phyloP scores from a whole-genome alignment of 257 asterid genomes.

The Gentiana straminea region DNA sequence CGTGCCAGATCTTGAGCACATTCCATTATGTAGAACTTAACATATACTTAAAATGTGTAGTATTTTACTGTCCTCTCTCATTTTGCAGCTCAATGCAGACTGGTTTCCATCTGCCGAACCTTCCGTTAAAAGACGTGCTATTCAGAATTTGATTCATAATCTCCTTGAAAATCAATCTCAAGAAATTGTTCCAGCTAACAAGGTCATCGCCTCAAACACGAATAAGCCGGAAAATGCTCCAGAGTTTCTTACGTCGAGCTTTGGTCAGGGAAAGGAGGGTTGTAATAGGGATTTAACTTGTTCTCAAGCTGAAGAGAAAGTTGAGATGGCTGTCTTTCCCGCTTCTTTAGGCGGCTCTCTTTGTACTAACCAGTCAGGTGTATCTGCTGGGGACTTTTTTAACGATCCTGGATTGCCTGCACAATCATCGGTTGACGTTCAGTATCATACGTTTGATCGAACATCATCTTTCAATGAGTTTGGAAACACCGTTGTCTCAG shows the following conservation, averaged over 20 bases:
- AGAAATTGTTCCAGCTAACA: slow-evolving; percentile 34
- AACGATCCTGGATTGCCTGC: slow-evolving; percentile 34
- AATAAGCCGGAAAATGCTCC: slow-evolving; percentile 27
- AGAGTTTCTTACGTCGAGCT: slow-evolving; percentile 19
- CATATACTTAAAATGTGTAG: too few species aligned
- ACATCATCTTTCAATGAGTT: slow-evolving; percentile 32
- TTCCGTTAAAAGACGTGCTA: slow-evolving; percentile 54
- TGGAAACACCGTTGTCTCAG: slow-evolving; percentile 27
- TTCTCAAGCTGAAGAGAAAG: slow-evolving; percentile 28
- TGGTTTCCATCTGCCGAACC: slow-evolving; percentile 90
- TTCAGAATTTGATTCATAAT: slow-evolving; percentile 54
- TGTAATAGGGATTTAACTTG: slow-evolving; percentile 26
- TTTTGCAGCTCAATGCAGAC: slow-evolving; percentile 50
- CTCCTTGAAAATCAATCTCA: slow-evolving; percentile 40
- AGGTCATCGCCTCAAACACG: slow-evolving; percentile 20
- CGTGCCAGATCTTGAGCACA: too few species aligned
- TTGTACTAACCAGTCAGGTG: slow-evolving; percentile 34
- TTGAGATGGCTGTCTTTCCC: slow-evolving; percentile 56
- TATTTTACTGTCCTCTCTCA: not conserved
- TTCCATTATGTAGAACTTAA: too few species aligned
- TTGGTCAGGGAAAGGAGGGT: slow-evolving; percentile 17
- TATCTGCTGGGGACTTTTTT: slow-evolving; percentile 36
- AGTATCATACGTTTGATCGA: slow-evolving; percentile 35
- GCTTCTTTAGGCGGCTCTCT: slow-evolving; percentile 28
- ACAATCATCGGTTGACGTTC: slow-evolving; percentile 26